Conservation (phyloP, 345 rosid species). For the Conringia planisiliqua region DNA sequence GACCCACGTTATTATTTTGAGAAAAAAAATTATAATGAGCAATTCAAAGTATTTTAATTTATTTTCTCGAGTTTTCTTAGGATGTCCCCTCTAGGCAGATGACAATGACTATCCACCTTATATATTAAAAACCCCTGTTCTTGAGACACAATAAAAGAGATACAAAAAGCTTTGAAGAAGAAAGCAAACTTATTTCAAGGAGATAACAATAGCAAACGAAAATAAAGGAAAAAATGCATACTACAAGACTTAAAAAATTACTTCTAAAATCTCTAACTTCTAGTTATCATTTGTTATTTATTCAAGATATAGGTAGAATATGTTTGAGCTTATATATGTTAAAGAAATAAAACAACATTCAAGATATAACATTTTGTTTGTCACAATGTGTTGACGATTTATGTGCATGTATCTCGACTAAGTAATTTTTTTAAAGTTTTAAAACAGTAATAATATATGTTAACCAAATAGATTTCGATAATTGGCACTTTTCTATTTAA, state of each 20-base stretch:
- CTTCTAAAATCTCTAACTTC: background rate
- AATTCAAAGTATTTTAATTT: background rate
- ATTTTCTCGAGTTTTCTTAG: slow-evolving; percentile 15
- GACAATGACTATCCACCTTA: slow-evolving; percentile 31
- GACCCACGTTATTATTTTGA: slow-evolving; percentile 4
- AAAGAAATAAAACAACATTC: too few relatives aligned
- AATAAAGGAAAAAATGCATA: background rate
- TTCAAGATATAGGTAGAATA: too few relatives aligned
- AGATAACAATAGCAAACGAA: background rate
- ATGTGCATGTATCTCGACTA: too few relatives aligned
- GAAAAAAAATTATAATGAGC: background rate
- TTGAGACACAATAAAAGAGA: slow-evolving; percentile 32
- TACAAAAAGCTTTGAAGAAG: slow-evolving; percentile 23
- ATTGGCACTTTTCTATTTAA: too few relatives aligned
- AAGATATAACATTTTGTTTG: too few relatives aligned
- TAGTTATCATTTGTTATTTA: too few relatives aligned
- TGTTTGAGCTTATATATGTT: too few relatives aligned
- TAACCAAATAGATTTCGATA: too few relatives aligned
- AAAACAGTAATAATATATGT: too few relatives aligned
- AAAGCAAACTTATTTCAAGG: background rate
- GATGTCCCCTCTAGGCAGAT: slow-evolving; percentile 32
- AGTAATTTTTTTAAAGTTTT: too few relatives aligned
- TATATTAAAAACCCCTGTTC: slow-evolving; percentile 16
- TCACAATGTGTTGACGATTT: too few relatives aligned
- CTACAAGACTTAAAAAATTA: background rate